Evolutionary conservation across 208 protist species (phyloP).

Genomic region (Naegleria gruberi): DNA sequence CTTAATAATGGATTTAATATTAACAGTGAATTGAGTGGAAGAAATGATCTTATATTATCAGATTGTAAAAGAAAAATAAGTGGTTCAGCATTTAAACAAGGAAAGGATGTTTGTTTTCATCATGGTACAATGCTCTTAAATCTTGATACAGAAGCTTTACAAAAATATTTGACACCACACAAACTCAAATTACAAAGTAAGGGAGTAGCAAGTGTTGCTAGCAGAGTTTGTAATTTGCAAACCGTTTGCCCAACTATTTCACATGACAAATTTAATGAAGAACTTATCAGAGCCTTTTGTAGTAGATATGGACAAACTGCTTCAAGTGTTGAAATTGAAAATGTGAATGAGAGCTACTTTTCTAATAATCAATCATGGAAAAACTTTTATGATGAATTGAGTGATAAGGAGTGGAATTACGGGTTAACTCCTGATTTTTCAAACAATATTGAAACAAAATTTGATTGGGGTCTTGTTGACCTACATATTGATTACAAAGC

Average conservation of each 20-base stretch:
- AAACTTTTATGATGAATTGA: background rate
- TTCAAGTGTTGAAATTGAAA: background rate
- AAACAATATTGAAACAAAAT: background rate
- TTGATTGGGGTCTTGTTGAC: background rate
- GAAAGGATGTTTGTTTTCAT: slow-evolving; percentile 19
- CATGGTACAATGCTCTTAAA: slow-evolving; percentile 38
- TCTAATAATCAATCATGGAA: background rate
- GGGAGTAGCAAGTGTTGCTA: background rate
- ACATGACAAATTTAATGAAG: background rate
- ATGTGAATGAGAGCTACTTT: background rate
- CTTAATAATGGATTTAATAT: background rate
- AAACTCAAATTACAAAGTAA: slow-evolving; percentile 29
- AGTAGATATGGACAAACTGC: background rate
- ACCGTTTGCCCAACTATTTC: background rate
- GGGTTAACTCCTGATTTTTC: background rate
- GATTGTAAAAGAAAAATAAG: slow-evolving; percentile 23
- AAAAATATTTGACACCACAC: slow-evolving; percentile 23
- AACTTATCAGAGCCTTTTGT: background rate
- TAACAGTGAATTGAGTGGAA: slow-evolving; percentile 22
- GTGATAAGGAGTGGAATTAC: background rate
- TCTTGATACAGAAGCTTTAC: slow-evolving; percentile 24
- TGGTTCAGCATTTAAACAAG: slow-evolving; percentile 29
- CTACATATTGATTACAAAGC: background rate
- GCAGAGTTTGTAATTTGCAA: background rate
- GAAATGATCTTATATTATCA: slow-evolving; percentile 33